phyloP scores from a whole-genome alignment of 805 yeast species.

The Metschnikowia lochheadii region DNA sequence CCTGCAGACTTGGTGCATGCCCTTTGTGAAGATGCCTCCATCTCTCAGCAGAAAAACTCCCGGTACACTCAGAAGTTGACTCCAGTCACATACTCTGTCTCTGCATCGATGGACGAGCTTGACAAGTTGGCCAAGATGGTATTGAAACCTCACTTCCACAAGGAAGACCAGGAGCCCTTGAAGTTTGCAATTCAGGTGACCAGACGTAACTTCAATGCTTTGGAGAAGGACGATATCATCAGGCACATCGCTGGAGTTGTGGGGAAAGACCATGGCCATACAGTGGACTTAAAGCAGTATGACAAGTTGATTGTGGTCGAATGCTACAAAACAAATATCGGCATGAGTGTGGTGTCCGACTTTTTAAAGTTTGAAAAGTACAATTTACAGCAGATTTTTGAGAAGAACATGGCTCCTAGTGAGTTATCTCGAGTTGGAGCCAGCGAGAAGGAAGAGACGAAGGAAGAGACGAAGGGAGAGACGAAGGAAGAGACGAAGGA shows the following conservation, averaged over 20 bases:
- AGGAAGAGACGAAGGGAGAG: not conserved
- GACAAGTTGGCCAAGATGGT: constrained; percentile 54
- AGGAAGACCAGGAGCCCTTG: constrained; percentile 33
- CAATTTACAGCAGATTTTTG: constrained; percentile 80
- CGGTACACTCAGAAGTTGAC: constrained; percentile 75
- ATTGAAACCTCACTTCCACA: constrained; percentile 66
- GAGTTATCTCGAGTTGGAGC: constrained; percentile 13
- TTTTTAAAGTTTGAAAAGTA: constrained; percentile 61
- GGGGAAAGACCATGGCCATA: constrained; percentile 66
- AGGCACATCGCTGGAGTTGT: constrained; percentile 66
- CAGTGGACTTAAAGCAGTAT: constrained; percentile 73
- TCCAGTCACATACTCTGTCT: constrained; percentile 73
- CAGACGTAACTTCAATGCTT: constrained; percentile 69
- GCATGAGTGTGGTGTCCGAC: constrained; percentile 75
- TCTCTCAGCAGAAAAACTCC: constrained; percentile 52
- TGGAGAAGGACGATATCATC: constrained; percentile 72
- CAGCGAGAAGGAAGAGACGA: not conserved
- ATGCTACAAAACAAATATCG: constrained; percentile 84
- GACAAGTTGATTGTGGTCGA: constrained; percentile 80
- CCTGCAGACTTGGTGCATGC: constrained; percentile 68
- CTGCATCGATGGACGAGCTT: constrained; percentile 68
- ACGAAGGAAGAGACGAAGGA: not conserved
- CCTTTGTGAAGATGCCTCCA: constrained; percentile 58
- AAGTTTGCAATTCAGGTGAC: constrained; percentile 79
- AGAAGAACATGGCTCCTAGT: constrained; percentile 28